Evolutionary conservation across 805 yeast genomes (phyloP).

Genomic region (Sugiyamaella valdiviana): DNA sequence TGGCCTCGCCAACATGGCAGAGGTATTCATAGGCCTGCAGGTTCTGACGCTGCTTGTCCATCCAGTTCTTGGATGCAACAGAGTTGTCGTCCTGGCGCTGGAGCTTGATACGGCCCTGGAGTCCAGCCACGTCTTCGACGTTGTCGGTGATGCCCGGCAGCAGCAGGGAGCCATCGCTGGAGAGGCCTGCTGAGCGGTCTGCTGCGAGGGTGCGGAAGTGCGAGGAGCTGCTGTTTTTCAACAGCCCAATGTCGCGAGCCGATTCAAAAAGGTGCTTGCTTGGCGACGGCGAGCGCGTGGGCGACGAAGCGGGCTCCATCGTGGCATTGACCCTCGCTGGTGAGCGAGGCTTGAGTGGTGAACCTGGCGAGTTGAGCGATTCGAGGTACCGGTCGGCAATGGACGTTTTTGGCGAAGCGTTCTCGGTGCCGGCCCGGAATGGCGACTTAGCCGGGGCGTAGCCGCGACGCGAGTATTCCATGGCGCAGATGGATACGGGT

Average conservation of each 20-base stretch:
- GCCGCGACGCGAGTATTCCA: not conserved
- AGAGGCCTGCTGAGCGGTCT: slow-evolving; percentile 7
- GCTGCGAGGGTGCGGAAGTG: slow-evolving; percentile 24
- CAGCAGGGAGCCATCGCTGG: slow-evolving; percentile 7
- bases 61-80: slow-evolving; percentile 30
- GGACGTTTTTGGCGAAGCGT: slow-evolving; percentile 3
- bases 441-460: not conserved
- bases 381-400: slow-evolving; percentile 23
- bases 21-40: slow-evolving; percentile 65
- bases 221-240: slow-evolving; percentile 20
- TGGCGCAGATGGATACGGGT: too few relatives aligned
- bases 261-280: slow-evolving; percentile 6
- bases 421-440: slow-evolving; percentile 1
- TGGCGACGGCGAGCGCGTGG: slow-evolving; percentile 17
- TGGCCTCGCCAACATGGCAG: slow-evolving; percentile 77
- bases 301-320: slow-evolving; percentile 6
- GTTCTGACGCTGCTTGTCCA: slow-evolving; percentile 38
- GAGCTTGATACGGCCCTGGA: slow-evolving; percentile 30
- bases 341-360: slow-evolving; percentile 17
- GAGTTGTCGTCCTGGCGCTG: slow-evolving; percentile 27
- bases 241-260: slow-evolving; percentile 14
- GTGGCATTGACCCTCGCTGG: slow-evolving; percentile 16
- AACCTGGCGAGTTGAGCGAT: not conserved
- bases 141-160: slow-evolving; percentile 29
- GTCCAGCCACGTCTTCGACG: slow-evolving; percentile 30